A percentile compares a stretch with the other conserved stretches of the same genome.
phyloP scores from a whole-genome alignment of 2,329 filamentous ascomycete species.

The Monilinia polystroma region DNA sequence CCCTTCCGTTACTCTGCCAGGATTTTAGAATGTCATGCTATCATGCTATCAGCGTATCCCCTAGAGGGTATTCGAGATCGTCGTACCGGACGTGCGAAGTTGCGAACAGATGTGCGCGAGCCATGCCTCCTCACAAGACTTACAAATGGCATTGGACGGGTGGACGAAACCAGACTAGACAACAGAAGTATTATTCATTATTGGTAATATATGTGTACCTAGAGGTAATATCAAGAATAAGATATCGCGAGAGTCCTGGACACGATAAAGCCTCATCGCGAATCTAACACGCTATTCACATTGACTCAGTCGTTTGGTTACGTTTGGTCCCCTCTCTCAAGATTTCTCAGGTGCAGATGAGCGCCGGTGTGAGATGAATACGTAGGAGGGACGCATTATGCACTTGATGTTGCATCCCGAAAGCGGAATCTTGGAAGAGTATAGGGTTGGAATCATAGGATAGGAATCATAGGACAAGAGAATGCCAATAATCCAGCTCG shows the following conservation, averaged over 20 bases:
- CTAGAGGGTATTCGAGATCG: neutral
- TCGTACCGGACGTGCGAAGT: neutral
- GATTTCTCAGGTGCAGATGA: neutral
- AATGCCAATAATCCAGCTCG: slow-evolving; percentile 8
- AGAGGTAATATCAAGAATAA: too few species aligned
- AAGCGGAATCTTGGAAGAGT: neutral
- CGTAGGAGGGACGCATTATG: neutral
- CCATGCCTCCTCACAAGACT: neutral
- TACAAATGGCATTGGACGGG: neutral
- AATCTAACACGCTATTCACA: slow-evolving; percentile 10
- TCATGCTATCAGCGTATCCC: neutral
- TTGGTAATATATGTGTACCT: too few species aligned
- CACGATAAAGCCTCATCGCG: slow-evolving; percentile 14
- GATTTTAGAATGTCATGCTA: neutral
- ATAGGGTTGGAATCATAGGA: neutral
- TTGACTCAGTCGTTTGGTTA: neutral
- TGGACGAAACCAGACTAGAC: neutral
- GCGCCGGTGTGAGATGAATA: neutral
- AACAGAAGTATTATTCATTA: too few species aligned
- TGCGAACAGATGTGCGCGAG: neutral
- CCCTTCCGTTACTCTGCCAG: neutral
- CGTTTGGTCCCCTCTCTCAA: neutral
- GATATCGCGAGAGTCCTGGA: neutral
- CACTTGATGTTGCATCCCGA: slow-evolving; percentile 6
- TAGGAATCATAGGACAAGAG: neutral